A percentile compares a stretch with the other conserved stretches of the same genome.
phyloP scores from a whole-genome alignment of 2,329 filamentous ascomycete species.

The Penicillium italicum region DNA sequence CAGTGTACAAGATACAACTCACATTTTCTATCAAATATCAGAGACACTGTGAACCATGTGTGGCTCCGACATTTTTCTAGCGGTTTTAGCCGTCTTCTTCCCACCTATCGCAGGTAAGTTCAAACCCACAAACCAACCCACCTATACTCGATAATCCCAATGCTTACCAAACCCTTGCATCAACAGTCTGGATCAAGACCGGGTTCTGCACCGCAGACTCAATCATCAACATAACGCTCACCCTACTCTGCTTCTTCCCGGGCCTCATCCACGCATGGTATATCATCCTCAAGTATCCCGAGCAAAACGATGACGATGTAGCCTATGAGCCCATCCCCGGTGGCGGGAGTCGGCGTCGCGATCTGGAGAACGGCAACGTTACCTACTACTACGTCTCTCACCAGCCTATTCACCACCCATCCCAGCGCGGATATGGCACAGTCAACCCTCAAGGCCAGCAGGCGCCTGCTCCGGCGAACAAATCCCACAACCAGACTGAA shows the following conservation, averaged over 20 bases:
- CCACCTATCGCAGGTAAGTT: slow-evolving; percentile 55
- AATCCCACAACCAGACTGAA: slow-evolving; percentile 23
- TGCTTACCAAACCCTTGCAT: slow-evolving; percentile 30
- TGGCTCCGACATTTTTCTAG: slow-evolving; percentile 59
- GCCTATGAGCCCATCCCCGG: slow-evolving; percentile 63
- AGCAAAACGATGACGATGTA: slow-evolving; percentile 58
- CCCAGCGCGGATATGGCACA: slow-evolving; percentile 39
- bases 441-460: slow-evolving; percentile 32
- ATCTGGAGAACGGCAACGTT: slow-evolving; percentile 49
- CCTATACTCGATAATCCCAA: not conserved
- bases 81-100: slow-evolving; percentile 59
- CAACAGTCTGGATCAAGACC: slow-evolving; percentile 87
- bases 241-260: slow-evolving; percentile 72
- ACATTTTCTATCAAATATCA: slow-evolving; percentile 4
- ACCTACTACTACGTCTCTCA: slow-evolving; percentile 73
- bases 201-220: slow-evolving; percentile 91
- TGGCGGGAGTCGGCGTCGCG: slow-evolving; percentile 44
- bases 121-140: not conserved
- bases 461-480: slow-evolving; percentile 16
- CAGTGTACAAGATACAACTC: not conserved
- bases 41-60: slow-evolving; percentile 46
- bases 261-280: slow-evolving; percentile 96
- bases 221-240: slow-evolving; percentile 91
- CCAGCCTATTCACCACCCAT: slow-evolving; percentile 35
- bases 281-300: slow-evolving; percentile 88